Base-by-base conservation (phyloP, 2,329 filamentous ascomycete genomes). In the Colletotrichum melonis region DNA sequence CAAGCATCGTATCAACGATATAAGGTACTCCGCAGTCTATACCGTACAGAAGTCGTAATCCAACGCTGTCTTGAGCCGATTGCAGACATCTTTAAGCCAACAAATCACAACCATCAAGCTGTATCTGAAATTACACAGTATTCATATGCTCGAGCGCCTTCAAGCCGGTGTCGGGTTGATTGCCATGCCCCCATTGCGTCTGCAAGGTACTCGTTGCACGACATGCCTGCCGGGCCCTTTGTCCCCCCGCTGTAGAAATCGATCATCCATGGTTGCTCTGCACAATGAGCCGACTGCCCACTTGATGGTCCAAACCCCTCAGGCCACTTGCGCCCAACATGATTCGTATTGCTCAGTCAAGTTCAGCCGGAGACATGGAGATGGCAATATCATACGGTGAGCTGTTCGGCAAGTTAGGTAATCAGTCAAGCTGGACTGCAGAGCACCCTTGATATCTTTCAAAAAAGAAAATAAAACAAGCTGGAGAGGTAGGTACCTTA, bases 171-270 rank as follows among this genome's bases (percentile, higher is more conserved):
- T 16, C 54, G 54, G 54, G 14, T 65, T 58, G 52, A 69, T 69
- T 64, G 67, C 26, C 26, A 16, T 58, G n/a, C 26, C 59, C 56
- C 66, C 66, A 56, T 63, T n/a, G 24, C 26, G 63, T 24, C 49
- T 63, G 58, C 69, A 68, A 59, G 67, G 69, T 42, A 62, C 49
- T 49, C 38, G 63, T 67, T 49, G 57, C 35, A 72, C 56, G 8
- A 24, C 63, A 67, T 67, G 55, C 64, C n/a, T 54, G 56, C 28
- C n/a, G 38, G 28, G 28, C 24, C 49, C 55, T 49, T 55, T 14
- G 19, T 49, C 32, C 56, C 60, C 58, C 59, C 67, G 38, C 54
- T 70, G 42, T 22, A 59, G 19, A 60, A 54, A 38, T 38, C 54
- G 22, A 55, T 24, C 19, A 58, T 54, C 62, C 67, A 58, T 55